A percentile compares a stretch with the other conserved stretches of the same genome.
Evolutionary conservation across 805 yeast species (phyloP).

Genomic region (Limtongozyma cylindracea): DNA sequence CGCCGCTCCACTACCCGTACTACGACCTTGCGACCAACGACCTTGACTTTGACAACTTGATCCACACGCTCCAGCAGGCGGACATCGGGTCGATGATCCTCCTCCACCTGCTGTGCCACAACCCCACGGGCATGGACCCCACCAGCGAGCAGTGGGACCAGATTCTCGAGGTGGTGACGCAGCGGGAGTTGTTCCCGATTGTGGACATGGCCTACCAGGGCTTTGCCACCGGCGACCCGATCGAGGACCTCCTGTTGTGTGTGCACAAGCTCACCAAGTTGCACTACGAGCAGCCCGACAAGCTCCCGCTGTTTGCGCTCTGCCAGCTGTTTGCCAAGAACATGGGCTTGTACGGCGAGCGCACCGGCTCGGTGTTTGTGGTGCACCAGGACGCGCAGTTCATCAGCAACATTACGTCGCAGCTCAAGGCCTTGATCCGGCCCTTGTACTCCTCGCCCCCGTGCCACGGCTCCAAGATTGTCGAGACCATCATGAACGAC

Average conservation of each 20-base stretch:
- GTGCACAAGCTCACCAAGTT: conserved; percentile 18
- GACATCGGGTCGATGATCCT: conserved; percentile 39
- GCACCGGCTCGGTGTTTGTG: conserved; percentile 57
- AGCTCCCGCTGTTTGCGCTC: conserved; percentile 24
- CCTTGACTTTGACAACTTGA: conserved; percentile 38
- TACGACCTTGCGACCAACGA: conserved; percentile 36
- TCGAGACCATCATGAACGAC: conserved; percentile 44
- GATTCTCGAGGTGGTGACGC: conserved; percentile 36
- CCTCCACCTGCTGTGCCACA: conserved; percentile 89
- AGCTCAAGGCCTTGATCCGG: conserved; percentile 61
- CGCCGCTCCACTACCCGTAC: conserved; percentile 39
- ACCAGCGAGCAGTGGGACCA: conserved; percentile 56
- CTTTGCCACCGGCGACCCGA: conserved; percentile 66
- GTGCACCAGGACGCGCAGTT: conserved; percentile 29
- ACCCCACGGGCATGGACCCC: conserved; percentile 93
- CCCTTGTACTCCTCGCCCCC: conserved; percentile 89
- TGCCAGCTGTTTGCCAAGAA: conserved; percentile 21
- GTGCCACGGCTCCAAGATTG: conserved; percentile 80
- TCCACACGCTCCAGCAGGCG: conserved; percentile 27
- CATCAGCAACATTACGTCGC: conserved; percentile 37
- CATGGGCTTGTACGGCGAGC: conserved; percentile 22
- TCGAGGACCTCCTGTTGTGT: conserved; percentile 33
- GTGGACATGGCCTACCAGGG: conserved; percentile 95
- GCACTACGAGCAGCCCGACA: conserved; percentile 23
- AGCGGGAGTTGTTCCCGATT: conserved; percentile 45